Base-by-base conservation (phyloP, 805 yeast genomes). In the Cyberlindnera galapagoensis region DNA sequence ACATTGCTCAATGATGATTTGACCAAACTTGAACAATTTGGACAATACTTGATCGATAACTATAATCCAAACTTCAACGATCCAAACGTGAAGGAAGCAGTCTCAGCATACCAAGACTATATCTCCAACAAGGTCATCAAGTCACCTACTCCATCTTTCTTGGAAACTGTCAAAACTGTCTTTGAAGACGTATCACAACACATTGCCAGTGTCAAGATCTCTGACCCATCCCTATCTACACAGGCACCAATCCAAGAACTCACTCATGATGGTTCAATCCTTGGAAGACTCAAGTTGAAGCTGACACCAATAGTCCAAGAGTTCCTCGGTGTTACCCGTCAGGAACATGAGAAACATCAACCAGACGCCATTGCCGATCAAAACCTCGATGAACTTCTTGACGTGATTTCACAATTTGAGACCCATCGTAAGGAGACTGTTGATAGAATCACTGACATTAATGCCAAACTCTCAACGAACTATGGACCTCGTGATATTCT, bases 1-100 rank as follows among this genome's bases (percentile, higher is more conserved):
- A 45, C 38, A 4, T 27, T 35, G 3, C 26, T 49, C 15, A 18
- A 36, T 28, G 35, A 36, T 19, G 33, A 51, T 33, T 42, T 62
- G 38, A 24, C 37, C 14, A 36, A 44, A 4, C 52, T 80, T 36
- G 79, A 74, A 39, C 28, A 35, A 0, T 51, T 73, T 6, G 56
- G 80, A 44, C 44, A 52, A 1, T 62, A 63, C 26, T 56, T 80
- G 51, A 52, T 65, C 6, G 52, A 64, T 6, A 67, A 76, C 36
- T 79, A 80, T 48, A 80, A 82, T 47, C 87, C 84, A 25, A 81
- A 82, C 52, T 80, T 80, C 59, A 82, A 82, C 49, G 88, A 82
- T 54, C 64, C 69, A 8, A 82, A 80, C 1, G 90, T 82, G 7
- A 79, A 78, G 47, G 65, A 59, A 11, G 71, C 83, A 0, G 78